Evolutionary conservation across 2,329 filamentous ascomycete genomes (phyloP).

Genomic region (Penicillium sp.): DNA sequence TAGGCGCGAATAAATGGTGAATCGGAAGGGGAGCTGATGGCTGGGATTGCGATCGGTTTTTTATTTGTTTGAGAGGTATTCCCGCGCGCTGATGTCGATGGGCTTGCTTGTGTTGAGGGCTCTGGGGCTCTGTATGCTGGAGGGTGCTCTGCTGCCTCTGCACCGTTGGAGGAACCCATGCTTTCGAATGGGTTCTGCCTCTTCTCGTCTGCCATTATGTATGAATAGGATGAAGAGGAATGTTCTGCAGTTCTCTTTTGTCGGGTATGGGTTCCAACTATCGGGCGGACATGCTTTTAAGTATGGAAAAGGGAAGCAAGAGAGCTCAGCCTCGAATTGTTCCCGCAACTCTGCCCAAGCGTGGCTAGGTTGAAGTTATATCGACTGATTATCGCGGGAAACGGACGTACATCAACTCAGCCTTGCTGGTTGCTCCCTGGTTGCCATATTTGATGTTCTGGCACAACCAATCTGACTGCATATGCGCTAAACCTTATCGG

Average conservation of each 20-base stretch:
- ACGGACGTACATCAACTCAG: conserved; percentile 1
- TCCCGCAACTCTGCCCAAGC: not conserved
- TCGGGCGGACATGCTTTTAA: conserved; percentile 2
- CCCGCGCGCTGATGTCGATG: not conserved
- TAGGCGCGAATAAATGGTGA: conserved; percentile 21
- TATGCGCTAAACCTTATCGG: conserved; percentile 6
- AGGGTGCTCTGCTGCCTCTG: not conserved
- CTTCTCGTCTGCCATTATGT: conserved; percentile 7
- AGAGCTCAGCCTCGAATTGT: conserved; percentile 1
- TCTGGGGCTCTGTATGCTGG: conserved; percentile 2
- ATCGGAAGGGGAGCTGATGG: conserved; percentile 9
- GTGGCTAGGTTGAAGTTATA: not conserved
- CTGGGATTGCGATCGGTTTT: conserved; percentile 19
- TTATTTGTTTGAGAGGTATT: not conserved
- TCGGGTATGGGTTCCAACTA: no score
- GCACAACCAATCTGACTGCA: not conserved
- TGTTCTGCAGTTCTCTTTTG: not conserved
- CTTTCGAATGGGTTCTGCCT: conserved; percentile 1
- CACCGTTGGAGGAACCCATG: not conserved
- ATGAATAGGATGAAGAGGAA: not conserved
- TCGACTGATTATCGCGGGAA: not conserved
- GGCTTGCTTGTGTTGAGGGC: not conserved
- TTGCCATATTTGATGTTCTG: not conserved
- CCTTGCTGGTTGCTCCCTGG: not conserved
- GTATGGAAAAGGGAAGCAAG: not conserved